Base-by-base conservation (phyloP, 208 protist species). In the Trypanosoma vivax region DNA sequence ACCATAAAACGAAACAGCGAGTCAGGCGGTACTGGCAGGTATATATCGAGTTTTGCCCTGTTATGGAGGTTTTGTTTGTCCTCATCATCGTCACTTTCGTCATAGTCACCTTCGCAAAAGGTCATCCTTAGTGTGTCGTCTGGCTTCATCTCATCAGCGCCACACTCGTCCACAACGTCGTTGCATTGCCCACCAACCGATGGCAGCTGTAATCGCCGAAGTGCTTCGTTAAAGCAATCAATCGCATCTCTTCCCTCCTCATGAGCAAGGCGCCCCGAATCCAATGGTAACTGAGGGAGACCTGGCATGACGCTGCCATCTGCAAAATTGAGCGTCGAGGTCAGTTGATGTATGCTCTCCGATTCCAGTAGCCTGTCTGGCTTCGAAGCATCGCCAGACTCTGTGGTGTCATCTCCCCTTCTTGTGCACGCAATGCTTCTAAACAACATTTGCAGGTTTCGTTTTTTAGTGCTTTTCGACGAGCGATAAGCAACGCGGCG, bases 41-140 rank as follows among this genome's bases (percentile, higher is more conserved):
- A 88, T 40, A 92, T 92, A 62, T 92, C 84, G 11, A 92, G 76
- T 4, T 62, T 79, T 33, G 83, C 76, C 24, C 83, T 73, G 61
- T 88, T 91, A 65, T 91, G 76, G 43, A 91, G 56, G 50, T 91
- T 91, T 48, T 75, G 69, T 35, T 54, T 19, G 49, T 88, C 83
- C 43, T 91, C 79, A 25, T 88, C 79, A 50, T 91, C 83, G 27
- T 80, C 83, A 1, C 69, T 76, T 0, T 65, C 56, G 0, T 61
- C 56, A n/a, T 60, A 60, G 5, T 57, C 49, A 16, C 7, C 25
- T 4, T 38, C 31, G 14, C 40, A 81, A 53, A 29, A 41, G 14
- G 29, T 16, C 42, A 21, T 45, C 38, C 23, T 45, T 14, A 46
- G n/a, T 30, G 16, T 52, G 41, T 27, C 9, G 19, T 11, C 25